Conservation (phyloP, 805 yeast species). For the Ogataea trehalophila region DNA sequence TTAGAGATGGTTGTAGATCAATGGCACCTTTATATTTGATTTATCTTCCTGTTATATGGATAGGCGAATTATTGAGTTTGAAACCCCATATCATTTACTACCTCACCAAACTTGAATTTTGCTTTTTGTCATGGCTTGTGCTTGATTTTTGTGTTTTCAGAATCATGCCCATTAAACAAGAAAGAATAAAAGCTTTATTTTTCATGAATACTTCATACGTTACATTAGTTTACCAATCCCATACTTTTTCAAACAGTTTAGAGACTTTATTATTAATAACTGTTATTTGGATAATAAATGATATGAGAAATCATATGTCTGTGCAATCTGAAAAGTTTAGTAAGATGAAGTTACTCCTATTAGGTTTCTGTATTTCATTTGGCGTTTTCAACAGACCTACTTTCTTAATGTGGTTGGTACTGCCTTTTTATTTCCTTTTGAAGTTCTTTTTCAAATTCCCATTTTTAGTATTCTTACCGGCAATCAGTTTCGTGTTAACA, state of each 20-base stretch:
- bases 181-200: constrained; percentile 37
- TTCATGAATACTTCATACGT: constrained; percentile 59
- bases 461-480: constrained; percentile 31
- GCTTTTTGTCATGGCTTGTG: constrained; percentile 29
- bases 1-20: constrained; percentile 57
- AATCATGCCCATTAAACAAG: constrained; percentile 31
- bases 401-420: constrained; percentile 64
- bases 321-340: neutral
- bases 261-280: constrained; percentile 60
- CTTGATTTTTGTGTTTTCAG: constrained; percentile 28
- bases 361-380: constrained; percentile 50
- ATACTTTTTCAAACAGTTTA: constrained; percentile 81
- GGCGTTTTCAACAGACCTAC: constrained; percentile 87
- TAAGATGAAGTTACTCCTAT: constrained; percentile 16
- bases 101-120: constrained; percentile 44
- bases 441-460: constrained; percentile 34
- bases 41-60: constrained; percentile 61
- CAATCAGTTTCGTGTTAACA: constrained; percentile 34
- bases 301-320: constrained; percentile 20
- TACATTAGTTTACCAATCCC: constrained; percentile 76
- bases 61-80: constrained; percentile 29
- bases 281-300: constrained; percentile 44
- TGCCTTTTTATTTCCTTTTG: constrained; percentile 52
- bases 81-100: constrained; percentile 50
- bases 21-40: constrained; percentile 59